These are phyloP conservation scores for Trichoderma sp. DNA, from an alignment of 2,329 filamentous ascomycete species.

Conservation along the genomic window DNA sequence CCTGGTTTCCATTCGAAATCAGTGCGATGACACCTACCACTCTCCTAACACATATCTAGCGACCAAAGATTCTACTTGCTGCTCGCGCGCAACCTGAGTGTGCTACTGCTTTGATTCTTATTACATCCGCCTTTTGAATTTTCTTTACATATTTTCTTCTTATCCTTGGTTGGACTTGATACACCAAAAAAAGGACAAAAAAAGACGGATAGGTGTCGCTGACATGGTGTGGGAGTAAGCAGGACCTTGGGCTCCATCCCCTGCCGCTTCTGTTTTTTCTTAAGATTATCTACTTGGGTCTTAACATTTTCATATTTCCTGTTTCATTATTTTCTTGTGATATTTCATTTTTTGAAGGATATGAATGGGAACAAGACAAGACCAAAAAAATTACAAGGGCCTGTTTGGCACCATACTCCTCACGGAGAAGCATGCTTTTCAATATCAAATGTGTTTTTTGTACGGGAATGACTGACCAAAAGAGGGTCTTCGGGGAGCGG, in stretches of 20 bases:
- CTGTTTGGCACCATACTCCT: constrained; percentile 8
- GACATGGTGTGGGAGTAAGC: background rate
- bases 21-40: background rate
- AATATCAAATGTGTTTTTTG: background rate
- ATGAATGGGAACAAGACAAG: background rate
- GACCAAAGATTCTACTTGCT: background rate
- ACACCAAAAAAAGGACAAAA: background rate
- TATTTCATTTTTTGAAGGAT: background rate
- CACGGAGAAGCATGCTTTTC: constrained; percentile 11
- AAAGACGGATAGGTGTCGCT: background rate
- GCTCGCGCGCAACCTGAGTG: constrained; percentile 10
- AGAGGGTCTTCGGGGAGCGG: constrained; percentile 8
- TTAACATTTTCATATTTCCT: background rate
- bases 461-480: background rate
- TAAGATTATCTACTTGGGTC: background rate
- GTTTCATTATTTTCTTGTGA: background rate
- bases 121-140: background rate
- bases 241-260: background rate
- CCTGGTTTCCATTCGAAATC: background rate
- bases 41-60: background rate
- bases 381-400: constrained; percentile 10
- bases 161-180: background rate
- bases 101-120: constrained; percentile 2
- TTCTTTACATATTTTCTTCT: constrained; percentile 6
- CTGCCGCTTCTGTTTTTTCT: background rate